phyloP scores from a whole-genome alignment of 345 rosid genomes.

The Eucalyptus shirleyi region DNA sequence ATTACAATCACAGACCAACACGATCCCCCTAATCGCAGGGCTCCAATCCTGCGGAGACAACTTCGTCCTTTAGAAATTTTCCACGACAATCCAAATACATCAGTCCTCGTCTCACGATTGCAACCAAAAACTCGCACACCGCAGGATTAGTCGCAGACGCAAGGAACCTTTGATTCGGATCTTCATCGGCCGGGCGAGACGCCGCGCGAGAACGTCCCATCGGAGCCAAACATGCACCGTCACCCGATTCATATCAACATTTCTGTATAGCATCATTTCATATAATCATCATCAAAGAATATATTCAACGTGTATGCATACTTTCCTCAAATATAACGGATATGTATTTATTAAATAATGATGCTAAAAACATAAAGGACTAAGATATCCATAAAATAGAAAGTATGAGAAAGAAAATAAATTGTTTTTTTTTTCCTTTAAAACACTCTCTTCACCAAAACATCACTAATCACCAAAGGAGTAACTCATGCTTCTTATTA shows the following conservation, averaged over 20 bases:
- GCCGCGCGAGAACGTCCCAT: constrained; percentile 21
- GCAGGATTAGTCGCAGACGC: neutral
- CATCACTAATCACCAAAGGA: too few species aligned
- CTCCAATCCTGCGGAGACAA: neutral
- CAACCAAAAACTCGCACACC: neutral
- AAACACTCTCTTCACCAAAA: too few species aligned
- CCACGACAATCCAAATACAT: neutral
- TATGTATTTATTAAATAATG: too few species aligned
- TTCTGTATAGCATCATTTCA: too few species aligned
- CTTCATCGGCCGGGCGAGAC: constrained; percentile 1
- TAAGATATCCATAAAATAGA: too few species aligned
- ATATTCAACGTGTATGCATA: too few species aligned
- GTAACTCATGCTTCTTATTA: too few species aligned
- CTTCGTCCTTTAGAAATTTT: neutral
- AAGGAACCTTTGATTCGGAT: constrained; percentile 1
- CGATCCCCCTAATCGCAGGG: neutral
- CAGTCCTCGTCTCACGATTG: neutral
- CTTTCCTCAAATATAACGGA: too few species aligned
- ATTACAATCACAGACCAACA: neutral
- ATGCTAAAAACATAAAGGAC: too few species aligned
- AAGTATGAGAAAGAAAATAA: too few species aligned
- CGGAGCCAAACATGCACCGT: neutral
- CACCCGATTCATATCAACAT: neutral
- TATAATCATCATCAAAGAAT: too few species aligned
- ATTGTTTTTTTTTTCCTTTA: too few species aligned